Evolutionary conservation across 768 basidiomycete species (phyloP), one percentile per base, ranked within the genome.

Genomic region (Mycena sanguinolenta): DNA sequence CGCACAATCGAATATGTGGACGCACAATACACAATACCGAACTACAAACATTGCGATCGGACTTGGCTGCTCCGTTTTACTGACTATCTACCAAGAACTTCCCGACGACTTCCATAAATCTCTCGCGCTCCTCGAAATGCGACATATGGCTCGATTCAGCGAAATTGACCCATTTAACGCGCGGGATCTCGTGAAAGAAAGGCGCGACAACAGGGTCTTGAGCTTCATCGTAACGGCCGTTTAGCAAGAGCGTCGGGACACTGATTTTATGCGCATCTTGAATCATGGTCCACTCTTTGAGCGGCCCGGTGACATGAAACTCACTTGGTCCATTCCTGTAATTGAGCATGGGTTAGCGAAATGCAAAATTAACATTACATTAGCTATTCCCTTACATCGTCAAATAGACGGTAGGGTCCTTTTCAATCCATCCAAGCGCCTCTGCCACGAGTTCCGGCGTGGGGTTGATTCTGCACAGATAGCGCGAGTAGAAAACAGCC

Each of bases 211-310:
- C 69, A 1, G 63, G 64, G 67, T 84, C 82, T 9, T 79, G 78
- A 21, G 79, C 82, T 63, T 80, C 75, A 46, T 84, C 84, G 28
- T 79, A 81, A 7, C 76, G 77, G 14, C 84, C 82, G 28, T 84
- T 84, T 53, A 79, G 34, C 34, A 83, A 70, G 17, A 83, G 68
- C 0, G 82, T 83, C 8, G 82, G 77, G 5, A 74, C 78, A 17
- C 61, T 71, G 58, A 83, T 80, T 59, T 78, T 79, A 64, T 79
- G 74, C 39, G 82, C 66, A 13, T 82, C 77, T 3, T 77, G 63
- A 30, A 83, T 73, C 13, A 83, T 74, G 28, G 78, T 74, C 84
- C 82, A 84, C 5, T 76, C 73, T 60, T 78, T 81, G 14, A 84
- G 76, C 5, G 80, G 77, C 4, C 79, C 82, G 4, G 73, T 63